A percentile compares a stretch with the other conserved stretches of the same genome.
Conservation (phyloP, 345 rosid genomes). For the Isatis tinctoria region DNA sequence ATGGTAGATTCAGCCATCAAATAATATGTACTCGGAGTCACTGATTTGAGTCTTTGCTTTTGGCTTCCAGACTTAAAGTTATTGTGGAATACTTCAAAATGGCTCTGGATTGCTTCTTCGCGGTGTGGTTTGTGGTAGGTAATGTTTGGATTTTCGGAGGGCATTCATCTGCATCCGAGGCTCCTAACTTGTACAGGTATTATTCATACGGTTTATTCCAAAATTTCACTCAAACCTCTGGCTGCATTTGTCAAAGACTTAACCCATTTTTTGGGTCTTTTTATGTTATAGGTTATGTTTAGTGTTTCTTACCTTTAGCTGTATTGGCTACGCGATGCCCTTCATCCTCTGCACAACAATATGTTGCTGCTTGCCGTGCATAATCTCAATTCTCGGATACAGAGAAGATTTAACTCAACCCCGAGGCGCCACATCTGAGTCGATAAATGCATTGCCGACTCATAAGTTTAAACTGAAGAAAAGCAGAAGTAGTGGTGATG, state of each 20-base stretch:
- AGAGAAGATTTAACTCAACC: slow-evolving; percentile 87
- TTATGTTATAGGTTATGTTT: slow-evolving; percentile 75
- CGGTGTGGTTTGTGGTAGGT: slow-evolving; percentile 99
- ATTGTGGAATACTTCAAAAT: slow-evolving; percentile 89
- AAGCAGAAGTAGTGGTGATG: slow-evolving; percentile 52
- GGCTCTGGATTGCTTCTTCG: slow-evolving; percentile 98
- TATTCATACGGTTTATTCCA: not conserved
- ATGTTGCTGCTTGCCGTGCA: slow-evolving; percentile 97
- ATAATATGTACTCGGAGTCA: not conserved
- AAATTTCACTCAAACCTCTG: not conserved
- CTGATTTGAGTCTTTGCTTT: slow-evolving; percentile 10
- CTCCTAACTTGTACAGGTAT: slow-evolving; percentile 96
- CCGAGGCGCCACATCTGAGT: slow-evolving; percentile 90
- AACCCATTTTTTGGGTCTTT: not conserved
- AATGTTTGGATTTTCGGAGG: slow-evolving; percentile 99
- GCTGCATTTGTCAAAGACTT: not conserved
- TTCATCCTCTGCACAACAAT: slow-evolving; percentile 94
- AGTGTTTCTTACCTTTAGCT: slow-evolving; percentile 91
- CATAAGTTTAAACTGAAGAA: slow-evolving; percentile 82
- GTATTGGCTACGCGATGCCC: slow-evolving; percentile 99
- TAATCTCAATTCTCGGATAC: slow-evolving; percentile 85
- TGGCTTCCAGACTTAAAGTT: slow-evolving; percentile 60
- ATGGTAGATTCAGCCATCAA: not conserved
- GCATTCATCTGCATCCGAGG: slow-evolving; percentile 75
- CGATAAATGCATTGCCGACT: slow-evolving; percentile 83